These are phyloP conservation scores for Leccinum solheimii DNA, from an alignment of 1,284 basidiomycete genomes.

Conservation along the genomic window DNA sequence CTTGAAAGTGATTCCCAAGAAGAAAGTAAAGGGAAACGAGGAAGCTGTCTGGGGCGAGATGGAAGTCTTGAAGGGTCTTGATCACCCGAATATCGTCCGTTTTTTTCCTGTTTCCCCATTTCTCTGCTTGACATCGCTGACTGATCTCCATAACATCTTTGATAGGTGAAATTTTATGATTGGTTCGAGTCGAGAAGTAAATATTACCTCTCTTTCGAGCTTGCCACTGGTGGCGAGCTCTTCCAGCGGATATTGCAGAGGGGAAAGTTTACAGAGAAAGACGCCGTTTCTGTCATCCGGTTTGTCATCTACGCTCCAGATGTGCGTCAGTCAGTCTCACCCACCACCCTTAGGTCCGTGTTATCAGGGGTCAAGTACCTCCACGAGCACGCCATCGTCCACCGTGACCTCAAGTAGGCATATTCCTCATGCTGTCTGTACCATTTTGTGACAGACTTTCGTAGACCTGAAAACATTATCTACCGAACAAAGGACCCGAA, in stretches of 20 bases:
- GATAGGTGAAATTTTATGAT: constrained; percentile 87
- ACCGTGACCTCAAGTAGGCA: constrained; percentile 85
- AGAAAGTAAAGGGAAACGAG: constrained; percentile 88
- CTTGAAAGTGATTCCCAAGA: constrained; percentile 87
- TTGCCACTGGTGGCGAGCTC: constrained; percentile 87
- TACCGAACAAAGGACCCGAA: constrained; percentile 75
- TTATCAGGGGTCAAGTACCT: constrained; percentile 80
- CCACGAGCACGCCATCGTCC: constrained; percentile 87
- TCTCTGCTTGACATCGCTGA: not conserved
- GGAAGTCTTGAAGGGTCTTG: constrained; percentile 82
- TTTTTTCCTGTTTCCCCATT: not conserved
- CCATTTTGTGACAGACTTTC: not conserved
- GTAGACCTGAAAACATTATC: constrained; percentile 90
- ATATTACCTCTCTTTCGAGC: constrained; percentile 90
- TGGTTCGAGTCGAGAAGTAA: constrained; percentile 91
- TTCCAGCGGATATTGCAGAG: constrained; percentile 81
- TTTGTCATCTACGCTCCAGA: constrained; percentile 18
- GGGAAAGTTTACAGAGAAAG: constrained; percentile 89
- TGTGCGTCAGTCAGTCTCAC: constrained; percentile 3
- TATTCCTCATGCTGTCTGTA: not conserved
- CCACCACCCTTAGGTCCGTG: constrained; percentile 55
- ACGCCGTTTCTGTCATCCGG: constrained; percentile 76
- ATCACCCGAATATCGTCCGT: constrained; percentile 87
- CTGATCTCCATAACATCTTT: not conserved
- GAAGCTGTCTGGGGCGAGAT: constrained; percentile 87